Evolutionary conservation across 352 stramenopile genomes (phyloP).

Genomic region (Phytophthora capsici): DNA sequence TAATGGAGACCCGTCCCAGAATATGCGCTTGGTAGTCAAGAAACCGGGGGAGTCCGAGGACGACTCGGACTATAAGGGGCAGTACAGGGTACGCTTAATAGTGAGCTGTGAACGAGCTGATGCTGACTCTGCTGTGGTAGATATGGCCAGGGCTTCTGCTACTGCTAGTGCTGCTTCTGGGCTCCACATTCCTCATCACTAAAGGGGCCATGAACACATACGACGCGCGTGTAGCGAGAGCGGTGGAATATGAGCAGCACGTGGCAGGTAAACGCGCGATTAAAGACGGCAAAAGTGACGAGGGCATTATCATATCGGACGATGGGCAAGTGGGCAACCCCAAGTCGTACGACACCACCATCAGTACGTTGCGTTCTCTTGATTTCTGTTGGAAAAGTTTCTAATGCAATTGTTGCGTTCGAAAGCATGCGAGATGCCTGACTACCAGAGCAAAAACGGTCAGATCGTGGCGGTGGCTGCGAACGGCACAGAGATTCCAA

Average conservation of each 20-base stretch:
- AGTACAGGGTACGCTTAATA: constrained; percentile 32
- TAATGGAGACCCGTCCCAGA: constrained; percentile 23
- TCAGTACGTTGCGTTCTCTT: constrained; percentile 29
- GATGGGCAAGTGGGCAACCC: constrained; percentile 72
- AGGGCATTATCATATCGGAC: constrained; percentile 48
- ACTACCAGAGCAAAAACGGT: constrained; percentile 84
- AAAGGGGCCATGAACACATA: constrained; percentile 41
- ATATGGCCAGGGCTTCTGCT: constrained; percentile 70
- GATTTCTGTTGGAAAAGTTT: not conserved
- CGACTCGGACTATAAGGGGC: constrained; percentile 50
- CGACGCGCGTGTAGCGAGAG: constrained; percentile 26
- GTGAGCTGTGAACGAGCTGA: not conserved
- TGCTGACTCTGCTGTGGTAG: constrained; percentile 30
- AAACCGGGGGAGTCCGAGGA: constrained; percentile 33
- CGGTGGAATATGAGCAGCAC: constrained; percentile 45
- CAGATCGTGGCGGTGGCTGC: constrained; percentile 57
- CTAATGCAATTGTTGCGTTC: not conserved
- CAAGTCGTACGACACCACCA: constrained; percentile 57
- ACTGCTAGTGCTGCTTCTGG: constrained; percentile 46
- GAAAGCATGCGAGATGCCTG: constrained; percentile 61
- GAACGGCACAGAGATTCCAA: constrained; percentile 72
- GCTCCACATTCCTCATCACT: constrained; percentile 41
- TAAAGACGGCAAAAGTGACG: constrained; percentile 49
- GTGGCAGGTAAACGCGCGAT: constrained; percentile 47
- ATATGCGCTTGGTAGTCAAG: constrained; percentile 39